Evolutionary conservation across 495 filamentous ascomycete species (phyloP), one percentile per base, ranked within the genome.

Genomic region (Glutinoglossum americanum): DNA sequence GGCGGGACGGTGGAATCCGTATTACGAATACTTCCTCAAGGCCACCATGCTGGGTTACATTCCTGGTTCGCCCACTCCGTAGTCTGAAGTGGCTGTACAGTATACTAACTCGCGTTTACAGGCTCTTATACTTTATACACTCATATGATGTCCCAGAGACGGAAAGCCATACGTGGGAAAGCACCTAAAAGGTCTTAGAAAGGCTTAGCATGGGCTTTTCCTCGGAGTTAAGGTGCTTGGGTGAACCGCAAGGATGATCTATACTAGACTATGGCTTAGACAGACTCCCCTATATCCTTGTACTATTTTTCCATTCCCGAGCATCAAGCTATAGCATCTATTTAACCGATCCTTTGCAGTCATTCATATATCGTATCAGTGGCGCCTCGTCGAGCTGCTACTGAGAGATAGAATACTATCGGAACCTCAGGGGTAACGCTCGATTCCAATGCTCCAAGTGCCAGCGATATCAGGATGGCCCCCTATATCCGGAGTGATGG

Each of bases 81-180:
- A 26, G 55, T 19, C 17, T 32, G 15, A 51, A n/a, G 44, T 60
- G 37, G 35, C 66, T 23, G 54, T 15, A 6, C 21, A 39, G 15
- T 19, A 17, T 39, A 26, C 21, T 25, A 49, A 51, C 58, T 61
- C 58, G 63, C 66, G 60, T 37, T 53, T 62, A 10, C 63, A 92
- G 89, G 89, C 23, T 82, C 85, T 25, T 90, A 89, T 62, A 78
- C 93, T 55, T 74, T 97, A 57, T 97, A 88, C 65, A 85, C 84
- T 25, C 84, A 97, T 70, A 97, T 98, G 92, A 84, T 97, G 69
- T 71, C 73, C 49, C 93, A 97, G 75, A 74, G 90, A 60, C 73
- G 80, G 55, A 93, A 84, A 78, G 76, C 83, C 59, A 76, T 83
- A 72, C 74, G 73, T 62, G 76, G 74, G 47, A 76, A 81, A 64